These are phyloP conservation scores for Wallacemonas sp. DNA, from an alignment of 208 protist genomes.

Conservation along the genomic window DNA sequence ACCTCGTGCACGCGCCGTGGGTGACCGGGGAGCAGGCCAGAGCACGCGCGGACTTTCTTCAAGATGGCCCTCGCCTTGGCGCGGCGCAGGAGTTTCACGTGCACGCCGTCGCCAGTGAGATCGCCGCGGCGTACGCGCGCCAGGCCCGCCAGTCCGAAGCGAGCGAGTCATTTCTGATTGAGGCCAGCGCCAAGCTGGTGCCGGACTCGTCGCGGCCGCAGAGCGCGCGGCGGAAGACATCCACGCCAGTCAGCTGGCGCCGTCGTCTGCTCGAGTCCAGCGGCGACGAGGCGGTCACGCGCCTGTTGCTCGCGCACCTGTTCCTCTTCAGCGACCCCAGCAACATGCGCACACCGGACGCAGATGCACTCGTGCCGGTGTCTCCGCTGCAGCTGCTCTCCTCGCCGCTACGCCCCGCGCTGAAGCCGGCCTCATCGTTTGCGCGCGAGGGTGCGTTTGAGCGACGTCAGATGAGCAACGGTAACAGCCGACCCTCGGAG, in stretches of 20 bases:
- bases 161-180: neutral
- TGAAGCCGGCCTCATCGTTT: neutral
- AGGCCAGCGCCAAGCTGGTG: neutral
- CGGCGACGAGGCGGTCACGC: conserved; percentile 2
- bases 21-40: neutral
- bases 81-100: conserved; percentile 5
- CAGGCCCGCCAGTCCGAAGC: neutral
- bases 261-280: conserved; percentile 3
- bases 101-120: neutral
- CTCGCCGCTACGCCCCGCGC: neutral
- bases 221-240: neutral
- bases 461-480: too few relatives aligned
- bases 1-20: conserved; percentile 14
- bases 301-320: conserved; percentile 8
- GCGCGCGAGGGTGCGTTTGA: too few relatives aligned
- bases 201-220: neutral
- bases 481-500: too few relatives aligned
- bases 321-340: conserved; percentile 2
- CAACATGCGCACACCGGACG: neutral
- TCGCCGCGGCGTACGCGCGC: neutral
- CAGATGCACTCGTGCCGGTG: neutral
- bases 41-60: neutral
- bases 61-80: neutral
- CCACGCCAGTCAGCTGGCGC: conserved; percentile 11
- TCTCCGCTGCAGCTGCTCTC: conserved; percentile 8